Percentiles rank a stretch among this genome's conserved stretches.
Evolutionary conservation across 2,329 filamentous ascomycete genomes (phyloP).

Genomic region (Claviceps fusiformis): DNA sequence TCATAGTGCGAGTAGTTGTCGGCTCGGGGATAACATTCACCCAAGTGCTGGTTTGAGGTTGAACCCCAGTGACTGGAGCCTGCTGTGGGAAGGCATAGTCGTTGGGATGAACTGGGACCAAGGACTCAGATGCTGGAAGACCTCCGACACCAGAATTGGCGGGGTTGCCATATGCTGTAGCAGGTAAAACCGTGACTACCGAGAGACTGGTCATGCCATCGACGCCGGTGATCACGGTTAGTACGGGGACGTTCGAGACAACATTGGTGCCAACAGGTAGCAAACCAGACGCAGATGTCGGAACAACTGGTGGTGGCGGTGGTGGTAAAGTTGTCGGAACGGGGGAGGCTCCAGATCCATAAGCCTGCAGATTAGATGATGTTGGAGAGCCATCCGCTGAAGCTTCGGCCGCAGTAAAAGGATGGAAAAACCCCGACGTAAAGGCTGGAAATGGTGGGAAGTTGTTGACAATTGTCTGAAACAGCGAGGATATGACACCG

Average conservation of each 20-base stretch:
- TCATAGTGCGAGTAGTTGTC: slow-evolving; percentile 27
- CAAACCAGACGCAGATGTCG: slow-evolving; percentile 11
- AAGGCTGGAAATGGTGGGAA: slow-evolving; percentile 9
- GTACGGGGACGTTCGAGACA: slow-evolving; percentile 11
- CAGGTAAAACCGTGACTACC: slow-evolving; percentile 7
- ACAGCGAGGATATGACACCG: slow-evolving; percentile 17
- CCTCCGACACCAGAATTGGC: slow-evolving; percentile 7
- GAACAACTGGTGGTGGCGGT: slow-evolving; percentile 7
- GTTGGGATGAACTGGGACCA: slow-evolving; percentile 5
- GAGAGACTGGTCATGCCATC: slow-evolving; percentile 12
- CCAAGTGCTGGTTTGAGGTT: slow-evolving; percentile 22
- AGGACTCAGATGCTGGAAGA: slow-evolving; percentile 6
- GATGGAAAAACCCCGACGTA: slow-evolving; percentile 6
- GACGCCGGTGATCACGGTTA: slow-evolving; percentile 14
- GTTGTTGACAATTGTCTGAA: slow-evolving; percentile 20
- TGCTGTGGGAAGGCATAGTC: slow-evolving; percentile 12
- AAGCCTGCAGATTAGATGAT: slow-evolving; percentile 14
- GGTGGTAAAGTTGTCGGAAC: slow-evolving; percentile 1
- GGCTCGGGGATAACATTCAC: slow-evolving; percentile 24
- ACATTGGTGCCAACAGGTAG: slow-evolving; percentile 11
- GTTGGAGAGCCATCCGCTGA: slow-evolving; percentile 7
- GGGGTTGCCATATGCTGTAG: slow-evolving; percentile 8
- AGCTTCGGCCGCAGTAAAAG: slow-evolving; percentile 6
- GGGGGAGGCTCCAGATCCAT: slow-evolving; percentile 8
- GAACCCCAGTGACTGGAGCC: slow-evolving; percentile 9